These are phyloP conservation scores for Gelatoporia subvermispora DNA, from an alignment of 768 basidiomycete genomes.

Conservation along the genomic window DNA sequence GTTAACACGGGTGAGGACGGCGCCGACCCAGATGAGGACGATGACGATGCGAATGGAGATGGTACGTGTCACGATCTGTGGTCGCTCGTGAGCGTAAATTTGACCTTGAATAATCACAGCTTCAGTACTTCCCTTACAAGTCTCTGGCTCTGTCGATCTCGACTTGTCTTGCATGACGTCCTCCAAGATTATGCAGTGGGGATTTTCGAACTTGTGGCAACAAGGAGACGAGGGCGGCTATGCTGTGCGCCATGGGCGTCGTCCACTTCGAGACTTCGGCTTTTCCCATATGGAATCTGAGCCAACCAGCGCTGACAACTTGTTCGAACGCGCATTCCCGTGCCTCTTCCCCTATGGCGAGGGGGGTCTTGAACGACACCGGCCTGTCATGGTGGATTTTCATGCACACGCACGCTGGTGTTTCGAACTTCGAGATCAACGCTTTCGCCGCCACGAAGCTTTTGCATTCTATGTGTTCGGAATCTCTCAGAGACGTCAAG, in stretches of 20 bases:
- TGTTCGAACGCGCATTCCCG: slow-evolving; percentile 13
- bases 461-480: slow-evolving; percentile 29
- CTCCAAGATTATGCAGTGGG: slow-evolving; percentile 21
- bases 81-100: no score
- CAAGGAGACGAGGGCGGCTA: slow-evolving; percentile 20
- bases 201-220: slow-evolving; percentile 19
- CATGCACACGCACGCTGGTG: slow-evolving; percentile 25
- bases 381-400: slow-evolving; percentile 5
- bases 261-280: slow-evolving; percentile 12
- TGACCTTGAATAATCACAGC: not conserved
- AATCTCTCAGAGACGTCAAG: slow-evolving; percentile 26
- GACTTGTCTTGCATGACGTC: slow-evolving; percentile 20
- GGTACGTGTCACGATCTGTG: no score
- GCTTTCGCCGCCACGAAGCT: slow-evolving; percentile 27
- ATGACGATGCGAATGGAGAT: no score
- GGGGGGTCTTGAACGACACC: slow-evolving; percentile 16
- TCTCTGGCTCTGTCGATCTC: slow-evolving; percentile 21
- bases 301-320: slow-evolving; percentile 1
- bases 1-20: no score
- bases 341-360: slow-evolving; percentile 19
- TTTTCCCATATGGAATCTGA: not conserved
- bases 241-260: slow-evolving; percentile 15
- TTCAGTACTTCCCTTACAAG: slow-evolving; percentile 23
- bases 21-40: no score
- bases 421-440: slow-evolving; percentile 24